Percentiles rank a stretch among this genome's conserved stretches.
Conservation (phyloP, 106 monocot genomes). For the Phalaenopsis equestris region DNA sequence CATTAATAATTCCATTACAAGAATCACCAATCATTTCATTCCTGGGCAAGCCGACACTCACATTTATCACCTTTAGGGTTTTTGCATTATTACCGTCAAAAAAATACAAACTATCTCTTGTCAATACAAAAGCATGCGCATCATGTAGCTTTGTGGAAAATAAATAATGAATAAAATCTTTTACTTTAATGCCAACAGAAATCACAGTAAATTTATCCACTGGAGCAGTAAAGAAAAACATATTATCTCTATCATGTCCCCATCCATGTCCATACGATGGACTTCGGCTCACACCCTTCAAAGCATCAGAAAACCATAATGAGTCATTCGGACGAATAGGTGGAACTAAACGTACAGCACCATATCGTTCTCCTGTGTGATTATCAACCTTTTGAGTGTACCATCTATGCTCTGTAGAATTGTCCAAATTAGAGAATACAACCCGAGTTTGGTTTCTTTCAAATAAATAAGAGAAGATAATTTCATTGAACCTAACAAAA, state of each 20-base stretch:
- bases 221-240: constrained; percentile 16
- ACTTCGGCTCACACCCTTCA: constrained; percentile 4
- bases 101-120: constrained; percentile 9
- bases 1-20: neutral
- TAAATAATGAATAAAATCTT: constrained; percentile 10
- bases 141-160: neutral
- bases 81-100: neutral
- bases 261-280: constrained; percentile 16
- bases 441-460: neutral
- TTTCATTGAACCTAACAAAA: neutral
- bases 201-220: constrained; percentile 9
- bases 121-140: constrained; percentile 3
- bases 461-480: constrained; percentile 12
- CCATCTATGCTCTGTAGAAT: constrained; percentile 8
- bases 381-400: constrained; percentile 8
- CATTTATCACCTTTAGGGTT: neutral
- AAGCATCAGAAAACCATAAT: constrained; percentile 10
- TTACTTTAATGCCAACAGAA: constrained; percentile 9
- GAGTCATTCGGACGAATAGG: constrained; percentile 3
- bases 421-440: constrained; percentile 5
- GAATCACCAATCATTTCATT: constrained; percentile 5
- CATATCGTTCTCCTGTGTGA: constrained; percentile 2
- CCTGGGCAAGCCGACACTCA: neutral
- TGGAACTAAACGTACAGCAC: neutral
- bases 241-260: constrained; percentile 2